Conservation (phyloP, 1,284 basidiomycete species). For the Ceratobasidium sp. region DNA sequence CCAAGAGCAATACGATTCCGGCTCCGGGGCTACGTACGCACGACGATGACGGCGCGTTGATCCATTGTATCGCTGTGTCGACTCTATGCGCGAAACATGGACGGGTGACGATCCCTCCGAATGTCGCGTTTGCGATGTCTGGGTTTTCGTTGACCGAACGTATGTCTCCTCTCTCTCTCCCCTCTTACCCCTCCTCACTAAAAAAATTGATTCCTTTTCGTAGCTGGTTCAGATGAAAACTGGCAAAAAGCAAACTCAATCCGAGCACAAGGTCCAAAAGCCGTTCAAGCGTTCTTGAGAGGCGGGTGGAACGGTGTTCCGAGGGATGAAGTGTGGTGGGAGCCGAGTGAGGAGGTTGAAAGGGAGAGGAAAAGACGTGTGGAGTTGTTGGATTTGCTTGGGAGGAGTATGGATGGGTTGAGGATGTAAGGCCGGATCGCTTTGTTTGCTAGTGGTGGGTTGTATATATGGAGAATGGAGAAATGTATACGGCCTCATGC, state of each 20-base stretch:
- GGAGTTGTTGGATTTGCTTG: slow-evolving; percentile 31
- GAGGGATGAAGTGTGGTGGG: slow-evolving; percentile 36
- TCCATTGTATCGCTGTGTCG: slow-evolving; percentile 79
- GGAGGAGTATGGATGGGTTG: slow-evolving; percentile 39
- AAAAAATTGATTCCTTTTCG: not conserved
- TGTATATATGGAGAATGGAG: no score
- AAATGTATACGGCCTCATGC: no score
- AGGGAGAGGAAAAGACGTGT: slow-evolving; percentile 37
- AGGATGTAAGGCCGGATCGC: slow-evolving; percentile 12
- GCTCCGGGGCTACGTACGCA: slow-evolving; percentile 6
- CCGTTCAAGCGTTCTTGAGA: slow-evolving; percentile 43
- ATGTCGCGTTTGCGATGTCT: slow-evolving; percentile 59
- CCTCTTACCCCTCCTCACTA: not conserved
- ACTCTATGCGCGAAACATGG: slow-evolving; percentile 82
- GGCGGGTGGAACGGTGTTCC: slow-evolving; percentile 49
- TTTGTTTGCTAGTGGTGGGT: no score
- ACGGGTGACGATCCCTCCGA: slow-evolving; percentile 81
- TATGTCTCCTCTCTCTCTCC: slow-evolving; percentile 7
- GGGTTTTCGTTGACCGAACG: slow-evolving; percentile 45
- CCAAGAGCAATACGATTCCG: slow-evolving; percentile 50
- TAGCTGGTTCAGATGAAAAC: slow-evolving; percentile 11
- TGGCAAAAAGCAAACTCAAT: slow-evolving; percentile 21
- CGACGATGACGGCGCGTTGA: slow-evolving; percentile 59
- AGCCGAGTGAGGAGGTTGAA: slow-evolving; percentile 45
- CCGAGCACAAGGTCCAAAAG: slow-evolving; percentile 23